Conservation (phyloP, 305 asterid genomes). For the Rubia balearica region DNA sequence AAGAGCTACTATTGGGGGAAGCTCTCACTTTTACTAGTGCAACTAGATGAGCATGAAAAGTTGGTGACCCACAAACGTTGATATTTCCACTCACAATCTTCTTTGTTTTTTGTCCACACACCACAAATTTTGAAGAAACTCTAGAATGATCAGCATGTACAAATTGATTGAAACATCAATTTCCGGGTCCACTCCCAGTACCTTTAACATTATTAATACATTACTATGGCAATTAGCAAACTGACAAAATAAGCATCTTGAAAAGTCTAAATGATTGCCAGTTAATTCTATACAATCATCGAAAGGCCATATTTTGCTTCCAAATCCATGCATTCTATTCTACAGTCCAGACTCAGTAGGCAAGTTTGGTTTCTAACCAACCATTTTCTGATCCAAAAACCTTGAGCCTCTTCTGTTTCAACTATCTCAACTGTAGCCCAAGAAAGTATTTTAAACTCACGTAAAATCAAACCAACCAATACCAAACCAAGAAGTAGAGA, state of each 20-base stretch:
- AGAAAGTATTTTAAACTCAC: background rate
- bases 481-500: background rate
- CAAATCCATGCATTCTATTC: slow-evolving; percentile 3
- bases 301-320: background rate
- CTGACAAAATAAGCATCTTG: background rate
- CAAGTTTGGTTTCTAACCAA: background rate
- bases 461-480: background rate
- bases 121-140: slow-evolving; percentile 17
- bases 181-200: slow-evolving; percentile 11
- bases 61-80: slow-evolving; percentile 41
- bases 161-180: slow-evolving; percentile 14
- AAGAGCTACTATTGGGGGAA: too few relatives aligned
- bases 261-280: background rate
- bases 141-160: slow-evolving; percentile 13
- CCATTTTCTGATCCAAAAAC: slow-evolving; percentile 10
- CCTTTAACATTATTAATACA: slow-evolving; percentile 1
- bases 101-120: slow-evolving; percentile 36
- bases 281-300: background rate
- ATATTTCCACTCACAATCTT: slow-evolving; percentile 28
- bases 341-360: background rate
- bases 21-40: slow-evolving; percentile 42
- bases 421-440: background rate
- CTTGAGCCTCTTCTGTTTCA: background rate
- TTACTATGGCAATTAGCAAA: background rate
- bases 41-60: slow-evolving; percentile 31